A percentile compares a stretch with the other conserved stretches of the same genome.
Evolutionary conservation across 2,329 filamentous ascomycete genomes (phyloP).

Genomic region (Zelopaecilomyces penicillatus): DNA sequence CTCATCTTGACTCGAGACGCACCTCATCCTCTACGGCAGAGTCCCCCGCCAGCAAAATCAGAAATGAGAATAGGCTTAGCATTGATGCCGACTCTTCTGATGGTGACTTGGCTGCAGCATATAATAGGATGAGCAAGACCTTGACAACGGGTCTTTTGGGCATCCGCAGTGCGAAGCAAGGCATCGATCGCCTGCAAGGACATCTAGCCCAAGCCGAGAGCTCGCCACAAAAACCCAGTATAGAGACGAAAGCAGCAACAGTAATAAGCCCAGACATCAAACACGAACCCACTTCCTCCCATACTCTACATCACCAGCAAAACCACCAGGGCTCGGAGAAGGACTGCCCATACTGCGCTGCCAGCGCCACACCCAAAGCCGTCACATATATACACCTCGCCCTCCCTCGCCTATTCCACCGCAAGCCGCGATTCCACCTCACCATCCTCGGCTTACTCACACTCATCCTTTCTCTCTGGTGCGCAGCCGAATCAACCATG

Average conservation of each 20-base stretch:
- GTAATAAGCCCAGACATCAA: neutral
- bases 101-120: conserved; percentile 32
- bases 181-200: conserved; percentile 50
- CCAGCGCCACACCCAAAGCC: conserved; percentile 7
- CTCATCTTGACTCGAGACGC: conserved; percentile 12
- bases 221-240: conserved; percentile 9
- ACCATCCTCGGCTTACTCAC: conserved; percentile 40
- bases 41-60: conserved; percentile 11
- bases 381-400: conserved; percentile 33
- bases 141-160: conserved; percentile 43
- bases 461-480: conserved; percentile 43
- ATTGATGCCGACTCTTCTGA: conserved; percentile 21
- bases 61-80: conserved; percentile 8
- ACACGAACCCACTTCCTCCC: conserved; percentile 2
- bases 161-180: conserved; percentile 47
- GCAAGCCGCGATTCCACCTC: conserved; percentile 35
- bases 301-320: conserved; percentile 7
- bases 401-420: conserved; percentile 39
- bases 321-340: conserved; percentile 1
- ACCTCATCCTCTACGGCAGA: neutral
- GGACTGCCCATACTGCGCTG: conserved; percentile 12
- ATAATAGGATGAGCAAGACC: conserved; percentile 43
- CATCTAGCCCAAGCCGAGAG: conserved; percentile 36
- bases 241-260: neutral
- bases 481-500: conserved; percentile 42